These are phyloP conservation scores for Allium fistulosum DNA, from an alignment of 106 monocot genomes.

Conservation along the genomic window DNA sequence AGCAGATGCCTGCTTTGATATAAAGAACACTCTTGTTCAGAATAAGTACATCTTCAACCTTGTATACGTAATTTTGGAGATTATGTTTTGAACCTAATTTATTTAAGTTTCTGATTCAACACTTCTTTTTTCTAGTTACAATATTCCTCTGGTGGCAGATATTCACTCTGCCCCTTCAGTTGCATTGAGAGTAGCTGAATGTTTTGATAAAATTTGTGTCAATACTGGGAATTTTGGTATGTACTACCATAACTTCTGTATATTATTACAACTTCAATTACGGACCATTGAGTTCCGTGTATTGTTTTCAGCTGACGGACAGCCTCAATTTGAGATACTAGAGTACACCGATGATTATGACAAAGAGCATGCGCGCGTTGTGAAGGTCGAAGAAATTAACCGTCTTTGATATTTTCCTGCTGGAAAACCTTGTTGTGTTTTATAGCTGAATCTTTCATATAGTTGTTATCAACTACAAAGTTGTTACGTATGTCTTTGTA, in stretches of 20 bases:
- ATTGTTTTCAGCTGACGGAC: conserved; percentile 69
- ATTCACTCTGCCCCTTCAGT: no score
- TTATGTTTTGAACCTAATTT: not conserved
- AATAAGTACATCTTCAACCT: conserved; percentile 50
- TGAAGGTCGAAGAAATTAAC: conserved; percentile 43
- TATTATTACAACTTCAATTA: no score
- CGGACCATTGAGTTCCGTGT: no score
- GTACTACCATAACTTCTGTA: no score
- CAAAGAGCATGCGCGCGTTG: conserved; percentile 95
- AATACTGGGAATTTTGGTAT: no score
- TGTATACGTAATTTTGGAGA: no score
- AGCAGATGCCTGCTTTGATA: conserved; percentile 99
- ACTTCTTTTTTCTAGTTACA: no score
- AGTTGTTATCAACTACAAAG: no score
- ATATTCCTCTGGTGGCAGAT: no score
- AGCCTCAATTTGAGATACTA: conserved; percentile 84
- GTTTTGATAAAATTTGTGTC: no score
- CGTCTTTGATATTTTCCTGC: not conserved
- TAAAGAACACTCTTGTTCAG: conserved; percentile 91
- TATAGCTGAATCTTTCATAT: not conserved
- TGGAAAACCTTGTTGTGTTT: not conserved
- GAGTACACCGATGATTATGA: conserved; percentile 93
- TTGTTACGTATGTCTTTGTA: not conserved
- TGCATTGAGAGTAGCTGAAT: no score
- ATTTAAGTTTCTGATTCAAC: no score